Base-by-base conservation (phyloP, 225 moss, liverwort and hornwort species). In the Sphagnum contortum region DNA sequence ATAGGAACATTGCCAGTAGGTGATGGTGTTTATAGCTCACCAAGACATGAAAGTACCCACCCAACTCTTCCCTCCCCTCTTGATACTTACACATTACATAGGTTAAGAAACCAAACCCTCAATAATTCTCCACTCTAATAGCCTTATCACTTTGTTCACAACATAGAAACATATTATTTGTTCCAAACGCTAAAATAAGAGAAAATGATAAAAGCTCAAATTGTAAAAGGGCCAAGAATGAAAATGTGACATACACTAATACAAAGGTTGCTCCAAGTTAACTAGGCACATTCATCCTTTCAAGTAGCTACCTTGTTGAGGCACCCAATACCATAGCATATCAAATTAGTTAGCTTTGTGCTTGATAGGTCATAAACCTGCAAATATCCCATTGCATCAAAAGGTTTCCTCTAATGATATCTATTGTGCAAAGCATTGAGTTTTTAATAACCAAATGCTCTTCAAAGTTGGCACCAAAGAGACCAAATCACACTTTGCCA, bases 11-110 rank as follows among this genome's bases (percentile, higher is more conserved):
- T 82, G 48, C 66, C 72, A 60, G 29, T 66, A 45, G 71, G 75
- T 12, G 65, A 60, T 6, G 61, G 63, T 8, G 57, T 9, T 4
- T 63, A 66, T 5, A 77, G 12, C 29, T 70, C 74, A 47, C 71
- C 77, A 46, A 87, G 69, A 45, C 70, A 68, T 55, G 80, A 74
- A 48, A 87, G 80, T 49, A 87, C 87, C 87, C 87, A 87, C 14
- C 87, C 87, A 14, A 87, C 83, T 6, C 75, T 83, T 12, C 87
- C 87, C 50, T 87, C 87, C 45, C 87, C 87, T 59, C 87, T 83
- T 52, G 87, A 82, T 64, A 87, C 82, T 82, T 87, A 74, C 58
- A 14, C 29, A 29, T 29, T 29, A 29, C 29, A 29, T 29, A 29
- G 29, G 29, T 29, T 29, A 29, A 29, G 29, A 29, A 29, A 29